Conservation (phyloP, 257 asterid species). For the Penstemon newberryi region DNA sequence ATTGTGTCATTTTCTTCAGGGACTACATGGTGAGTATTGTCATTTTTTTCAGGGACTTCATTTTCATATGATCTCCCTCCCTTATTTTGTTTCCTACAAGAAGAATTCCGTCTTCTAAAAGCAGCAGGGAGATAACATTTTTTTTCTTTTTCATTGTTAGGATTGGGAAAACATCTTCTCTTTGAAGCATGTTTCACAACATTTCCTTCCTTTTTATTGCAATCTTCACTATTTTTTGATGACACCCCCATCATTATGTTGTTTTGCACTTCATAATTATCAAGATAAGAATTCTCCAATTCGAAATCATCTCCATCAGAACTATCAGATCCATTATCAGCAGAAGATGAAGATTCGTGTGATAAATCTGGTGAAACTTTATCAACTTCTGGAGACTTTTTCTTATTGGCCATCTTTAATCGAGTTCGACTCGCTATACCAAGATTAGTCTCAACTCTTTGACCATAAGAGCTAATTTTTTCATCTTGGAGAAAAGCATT, state of each 20-base stretch:
- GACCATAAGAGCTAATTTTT: conserved; percentile 19
- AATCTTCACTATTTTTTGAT: background rate
- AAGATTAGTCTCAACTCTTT: conserved; percentile 4
- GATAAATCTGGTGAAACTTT: background rate
- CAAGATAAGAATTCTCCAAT: background rate
- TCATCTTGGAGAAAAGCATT: background rate
- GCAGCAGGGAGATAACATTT: conserved; percentile 1
- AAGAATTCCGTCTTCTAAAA: background rate
- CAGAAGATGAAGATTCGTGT: conserved; percentile 20
- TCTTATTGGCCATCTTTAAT: conserved; percentile 23
- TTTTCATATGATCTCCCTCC: conserved; percentile 2
- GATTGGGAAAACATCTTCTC: conserved; percentile 2
- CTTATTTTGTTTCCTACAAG: conserved; percentile 15
- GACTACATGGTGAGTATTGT: background rate
- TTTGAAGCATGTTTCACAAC: conserved; percentile 13
- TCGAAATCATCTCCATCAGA: conserved; percentile 11
- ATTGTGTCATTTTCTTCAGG: background rate
- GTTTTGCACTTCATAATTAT: conserved; percentile 3
- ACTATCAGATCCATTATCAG: conserved; percentile 6
- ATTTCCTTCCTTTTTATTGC: conserved; percentile 10
- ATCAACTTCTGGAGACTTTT: conserved; percentile 19
- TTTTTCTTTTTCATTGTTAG: conserved; percentile 14
- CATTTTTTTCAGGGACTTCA: conserved; percentile 4
- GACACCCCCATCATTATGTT: conserved; percentile 3
- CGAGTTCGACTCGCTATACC: conserved; percentile 30